Evolutionary conservation across 257 asterid species (phyloP).

Genomic region (Nicotiana obtusifolia): DNA sequence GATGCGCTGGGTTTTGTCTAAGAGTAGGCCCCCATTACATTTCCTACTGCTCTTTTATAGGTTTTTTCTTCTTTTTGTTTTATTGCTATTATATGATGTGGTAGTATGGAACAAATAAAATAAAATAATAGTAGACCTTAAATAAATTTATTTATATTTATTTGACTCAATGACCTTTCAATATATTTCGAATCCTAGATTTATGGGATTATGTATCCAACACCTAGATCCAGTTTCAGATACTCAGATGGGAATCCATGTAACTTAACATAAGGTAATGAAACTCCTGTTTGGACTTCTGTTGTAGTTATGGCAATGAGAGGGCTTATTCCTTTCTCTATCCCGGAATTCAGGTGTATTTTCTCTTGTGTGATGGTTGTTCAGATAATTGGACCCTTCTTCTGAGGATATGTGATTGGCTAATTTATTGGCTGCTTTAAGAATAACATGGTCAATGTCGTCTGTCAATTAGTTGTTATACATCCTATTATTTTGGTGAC

Average conservation of each 20-base stretch:
- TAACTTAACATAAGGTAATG: not conserved
- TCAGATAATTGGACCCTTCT: not conserved
- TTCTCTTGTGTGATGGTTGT: not conserved
- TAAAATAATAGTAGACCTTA: not conserved
- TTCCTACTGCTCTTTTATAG: not conserved
- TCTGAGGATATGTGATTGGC: not conserved
- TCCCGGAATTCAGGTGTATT: not conserved
- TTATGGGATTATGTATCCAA: constrained; percentile 2
- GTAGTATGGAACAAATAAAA: not conserved
- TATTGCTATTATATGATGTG: not conserved
- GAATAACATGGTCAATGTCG: not conserved
- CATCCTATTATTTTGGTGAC: not conserved
- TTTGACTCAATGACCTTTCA: not conserved
- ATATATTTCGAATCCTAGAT: not conserved
- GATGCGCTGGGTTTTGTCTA: not conserved
- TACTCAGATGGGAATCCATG: not conserved
- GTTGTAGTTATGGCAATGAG: not conserved
- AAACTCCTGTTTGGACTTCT: not conserved
- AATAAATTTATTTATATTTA: not conserved
- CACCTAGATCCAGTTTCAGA: not conserved
- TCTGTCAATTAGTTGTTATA: not conserved
- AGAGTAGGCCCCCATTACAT: not conserved
- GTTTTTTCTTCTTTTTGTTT: not conserved
- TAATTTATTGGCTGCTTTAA: not conserved
- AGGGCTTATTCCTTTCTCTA: constrained; percentile 1